A percentile compares a stretch with the other conserved stretches of the same genome.
These are phyloP conservation scores for Quercus rubra DNA, from an alignment of 306 rosid genomes.

Conservation along the genomic window DNA sequence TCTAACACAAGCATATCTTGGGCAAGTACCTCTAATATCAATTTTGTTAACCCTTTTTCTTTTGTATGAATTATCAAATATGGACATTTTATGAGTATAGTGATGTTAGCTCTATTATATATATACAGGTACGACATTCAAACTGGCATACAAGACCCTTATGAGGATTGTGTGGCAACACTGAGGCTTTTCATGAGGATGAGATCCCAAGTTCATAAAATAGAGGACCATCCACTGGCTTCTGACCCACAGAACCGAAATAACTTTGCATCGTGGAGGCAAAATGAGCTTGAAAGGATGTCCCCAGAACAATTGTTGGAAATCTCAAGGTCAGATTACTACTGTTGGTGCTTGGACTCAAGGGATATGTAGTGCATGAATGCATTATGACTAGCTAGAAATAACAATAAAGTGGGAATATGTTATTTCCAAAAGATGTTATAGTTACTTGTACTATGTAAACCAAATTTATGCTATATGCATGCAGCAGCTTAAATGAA, in stretches of 20 bases:
- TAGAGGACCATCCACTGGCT: constrained; percentile 62
- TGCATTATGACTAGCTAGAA: too few relatives aligned
- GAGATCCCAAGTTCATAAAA: constrained; percentile 60
- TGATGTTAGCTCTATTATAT: too few relatives aligned
- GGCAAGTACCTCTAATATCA: constrained; percentile 40
- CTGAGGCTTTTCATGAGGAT: constrained; percentile 85
- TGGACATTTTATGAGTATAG: not conserved
- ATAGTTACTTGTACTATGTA: not conserved
- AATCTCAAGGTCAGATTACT: constrained; percentile 83
- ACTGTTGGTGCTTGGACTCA: constrained; percentile 96
- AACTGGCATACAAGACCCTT: constrained; percentile 79
- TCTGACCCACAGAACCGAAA: constrained; percentile 72
- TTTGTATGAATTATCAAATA: not conserved
- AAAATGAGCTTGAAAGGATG: constrained; percentile 79
- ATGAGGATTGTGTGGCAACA: constrained; percentile 80
- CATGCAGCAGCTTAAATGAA: not conserved
- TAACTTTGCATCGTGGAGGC: constrained; percentile 69
- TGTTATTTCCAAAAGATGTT: not conserved
- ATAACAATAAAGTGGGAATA: not conserved
- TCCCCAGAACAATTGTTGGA: constrained; percentile 77
- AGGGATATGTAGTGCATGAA: constrained; percentile 6
- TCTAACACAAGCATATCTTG: constrained; percentile 83
- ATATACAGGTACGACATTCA: constrained; percentile 79
- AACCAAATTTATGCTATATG: not conserved
- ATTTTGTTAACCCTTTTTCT: not conserved